Evolutionary conservation across 495 filamentous ascomycete species (phyloP).

Genomic region (Aspergillus incahuasiensis): DNA sequence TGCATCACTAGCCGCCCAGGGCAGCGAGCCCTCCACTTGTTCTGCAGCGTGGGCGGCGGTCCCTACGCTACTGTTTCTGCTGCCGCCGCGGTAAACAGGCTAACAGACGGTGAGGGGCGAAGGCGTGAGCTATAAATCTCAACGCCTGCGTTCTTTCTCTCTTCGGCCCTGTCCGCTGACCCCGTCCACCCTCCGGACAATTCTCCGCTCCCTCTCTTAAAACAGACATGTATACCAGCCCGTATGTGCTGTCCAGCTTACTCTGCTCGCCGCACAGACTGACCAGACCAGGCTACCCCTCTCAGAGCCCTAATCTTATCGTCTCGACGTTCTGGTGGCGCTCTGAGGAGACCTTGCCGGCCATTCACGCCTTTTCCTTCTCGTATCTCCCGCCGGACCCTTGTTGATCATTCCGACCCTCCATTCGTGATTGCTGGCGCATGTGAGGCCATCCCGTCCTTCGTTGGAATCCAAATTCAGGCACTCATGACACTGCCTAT

Average conservation of each 20-base stretch:
- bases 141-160: not conserved
- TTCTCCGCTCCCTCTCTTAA: not conserved
- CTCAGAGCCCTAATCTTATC: conserved; percentile 1
- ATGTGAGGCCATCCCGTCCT: conserved; percentile 14
- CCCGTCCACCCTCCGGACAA: not conserved
- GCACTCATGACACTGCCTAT: conserved; percentile 7
- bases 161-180: not conserved
- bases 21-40: conserved; percentile 3
- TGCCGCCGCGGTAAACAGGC: not conserved
- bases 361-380: conserved; percentile 1
- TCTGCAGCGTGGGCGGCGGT: conserved; percentile 3
- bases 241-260: not conserved
- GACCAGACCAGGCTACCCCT: not conserved
- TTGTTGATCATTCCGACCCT: conserved; percentile 11
- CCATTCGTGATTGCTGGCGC: conserved; percentile 14
- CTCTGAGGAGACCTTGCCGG: not conserved
- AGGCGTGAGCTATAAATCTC: not conserved
- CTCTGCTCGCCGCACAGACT: not conserved
- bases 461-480: not conserved
- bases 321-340: conserved; percentile 6
- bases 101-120: conserved; percentile 1
- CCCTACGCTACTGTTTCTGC: conserved; percentile 3
- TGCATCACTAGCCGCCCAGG: conserved; percentile 2
- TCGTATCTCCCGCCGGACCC: not conserved
- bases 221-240: not conserved